Evolutionary conservation across 106 monocot species (phyloP).

Genomic region (Agapanthus africanus): DNA sequence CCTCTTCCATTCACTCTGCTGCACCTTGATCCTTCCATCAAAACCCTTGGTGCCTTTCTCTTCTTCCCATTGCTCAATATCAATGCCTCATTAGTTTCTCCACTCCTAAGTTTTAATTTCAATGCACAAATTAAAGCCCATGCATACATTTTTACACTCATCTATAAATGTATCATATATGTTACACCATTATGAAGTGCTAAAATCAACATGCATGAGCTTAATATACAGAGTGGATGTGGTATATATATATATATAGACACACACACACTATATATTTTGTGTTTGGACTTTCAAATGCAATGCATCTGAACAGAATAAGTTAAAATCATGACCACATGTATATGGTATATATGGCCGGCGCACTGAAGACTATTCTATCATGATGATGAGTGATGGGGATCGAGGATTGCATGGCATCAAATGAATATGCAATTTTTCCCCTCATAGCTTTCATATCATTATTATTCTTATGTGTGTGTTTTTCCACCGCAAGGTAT

Average conservation of each 20-base stretch:
- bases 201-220: not conserved
- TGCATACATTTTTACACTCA: not conserved
- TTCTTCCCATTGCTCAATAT: slow-evolving; percentile 2
- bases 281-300: no score
- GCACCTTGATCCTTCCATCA: slow-evolving; percentile 84
- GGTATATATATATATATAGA: not conserved
- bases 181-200: not conserved
- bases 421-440: no score
- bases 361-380: not conserved
- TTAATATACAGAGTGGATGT: not conserved
- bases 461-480: not conserved
- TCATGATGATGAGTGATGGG: not conserved
- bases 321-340: not conserved
- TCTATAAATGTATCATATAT: not conserved
- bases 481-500: not conserved
- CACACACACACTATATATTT: no score
- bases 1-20: slow-evolving; percentile 91
- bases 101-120: not conserved
- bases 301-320: no score
- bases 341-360: not conserved
- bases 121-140: not conserved
- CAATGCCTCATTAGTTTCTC: not conserved
- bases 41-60: slow-evolving; percentile 30
- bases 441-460: not conserved
- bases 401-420: not conserved